These are phyloP conservation scores for Blumeria hordei DNA, from an alignment of 2,329 filamentous ascomycete genomes.

Conservation along the genomic window DNA sequence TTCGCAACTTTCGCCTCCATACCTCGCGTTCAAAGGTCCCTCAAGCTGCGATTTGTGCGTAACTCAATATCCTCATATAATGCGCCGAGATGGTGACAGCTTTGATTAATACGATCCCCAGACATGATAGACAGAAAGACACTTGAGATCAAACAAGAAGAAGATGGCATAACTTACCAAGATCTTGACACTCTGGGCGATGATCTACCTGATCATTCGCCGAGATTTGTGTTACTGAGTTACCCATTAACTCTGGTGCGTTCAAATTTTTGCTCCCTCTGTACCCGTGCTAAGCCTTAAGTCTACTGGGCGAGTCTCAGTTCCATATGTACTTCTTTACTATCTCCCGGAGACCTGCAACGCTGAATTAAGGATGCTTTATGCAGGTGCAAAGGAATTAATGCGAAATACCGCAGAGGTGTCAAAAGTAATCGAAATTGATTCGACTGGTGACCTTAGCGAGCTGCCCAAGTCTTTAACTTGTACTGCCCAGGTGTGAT, in stretches of 20 bases:
- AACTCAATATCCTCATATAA: slow-evolving; percentile 12
- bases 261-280: neutral
- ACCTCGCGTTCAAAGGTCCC: slow-evolving; percentile 71
- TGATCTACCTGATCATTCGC: slow-evolving; percentile 77
- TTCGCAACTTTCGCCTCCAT: slow-evolving; percentile 81
- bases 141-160: slow-evolving; percentile 68
- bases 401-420: slow-evolving; percentile 86
- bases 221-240: slow-evolving; percentile 71
- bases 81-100: neutral
- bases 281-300: slow-evolving; percentile 16
- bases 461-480: slow-evolving; percentile 43
- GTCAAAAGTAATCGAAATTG: slow-evolving; percentile 67
- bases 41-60: slow-evolving; percentile 85
- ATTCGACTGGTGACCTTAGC: slow-evolving; percentile 55
- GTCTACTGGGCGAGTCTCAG: slow-evolving; percentile 61
- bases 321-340: slow-evolving; percentile 86
- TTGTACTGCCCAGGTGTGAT: slow-evolving; percentile 14
- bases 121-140: slow-evolving; percentile 78
- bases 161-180: slow-evolving; percentile 48
- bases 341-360: slow-evolving; percentile 88
- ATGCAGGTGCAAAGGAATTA: slow-evolving; percentile 85
- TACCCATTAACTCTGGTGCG: slow-evolving; percentile 70
- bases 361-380: slow-evolving; percentile 69
- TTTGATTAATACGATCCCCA: slow-evolving; percentile 17
- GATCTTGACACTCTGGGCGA: slow-evolving; percentile 62